Evolutionary conservation across 1,284 basidiomycete genomes (phyloP), one percentile per base, ranked within the genome.

Genomic region (Golubevia pallescens): DNA sequence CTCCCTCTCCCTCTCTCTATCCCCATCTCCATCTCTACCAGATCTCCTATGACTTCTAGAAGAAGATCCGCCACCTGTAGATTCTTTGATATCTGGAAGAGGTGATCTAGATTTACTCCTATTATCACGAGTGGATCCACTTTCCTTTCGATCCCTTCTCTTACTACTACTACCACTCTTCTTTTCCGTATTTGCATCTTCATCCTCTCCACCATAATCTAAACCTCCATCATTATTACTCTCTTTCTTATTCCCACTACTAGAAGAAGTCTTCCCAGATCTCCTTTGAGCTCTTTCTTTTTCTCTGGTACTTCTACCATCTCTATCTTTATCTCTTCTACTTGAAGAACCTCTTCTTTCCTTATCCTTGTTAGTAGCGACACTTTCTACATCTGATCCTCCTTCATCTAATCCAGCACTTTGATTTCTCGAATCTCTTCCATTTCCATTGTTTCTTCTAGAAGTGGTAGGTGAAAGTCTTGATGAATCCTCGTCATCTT

Each of bases 391-490:
- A 14, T 32, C 42, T 20, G 34, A 53, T n/a, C 19, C 38, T 19
- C 48, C 57, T n/a, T 61, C 48, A 21, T 53, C 20, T 32, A 48
- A 53, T 13, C 38, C 59, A 14, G 52, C 59, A 5, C 10, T 21
- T 21, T 10, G 4, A 28, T 20, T 14, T 48, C 52, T 53, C 38
- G 53, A 34, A 28, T 51, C 48, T 53, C 51, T 7, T 56, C 48
- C 60, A 28, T 54, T 61, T 56, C 60, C 60, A 2, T 54, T 61
- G 3, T 56, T 23, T 13, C 60, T 51, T 13, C 60, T 34, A 13
- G 60, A 61, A 16, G 28, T 23, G 19, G 53, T 16, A 20, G 53
- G 20, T 28, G 54, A 21, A n/a, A n/a, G n/a, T 14, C 51, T 52
- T 14, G 16, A 14, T n/a, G 51, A 14, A 52, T 14, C 24, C 5